These are phyloP conservation scores for Linnemannia zychae DNA, from an alignment of 192 early-diverging fungal genomes.

Conservation along the genomic window DNA sequence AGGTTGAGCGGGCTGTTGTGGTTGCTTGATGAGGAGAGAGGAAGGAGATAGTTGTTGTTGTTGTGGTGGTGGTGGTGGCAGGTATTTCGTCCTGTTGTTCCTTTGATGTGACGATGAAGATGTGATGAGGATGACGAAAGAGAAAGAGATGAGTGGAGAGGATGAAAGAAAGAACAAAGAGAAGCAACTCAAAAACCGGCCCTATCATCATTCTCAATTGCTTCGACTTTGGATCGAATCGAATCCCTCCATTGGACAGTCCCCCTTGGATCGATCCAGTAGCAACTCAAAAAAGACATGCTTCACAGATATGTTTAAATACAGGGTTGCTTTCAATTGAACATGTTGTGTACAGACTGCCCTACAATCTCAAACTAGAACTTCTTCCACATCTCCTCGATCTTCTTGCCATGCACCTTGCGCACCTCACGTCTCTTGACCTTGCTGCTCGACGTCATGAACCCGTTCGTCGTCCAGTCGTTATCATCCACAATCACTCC, in stretches of 20 bases:
- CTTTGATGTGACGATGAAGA: background rate
- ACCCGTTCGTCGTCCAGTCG: conserved; percentile 79
- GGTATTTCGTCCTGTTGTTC: background rate
- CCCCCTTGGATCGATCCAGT: background rate
- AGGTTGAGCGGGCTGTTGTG: background rate
- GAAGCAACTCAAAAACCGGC: background rate
- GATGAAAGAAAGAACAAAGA: background rate
- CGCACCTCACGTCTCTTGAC: conserved; percentile 76
- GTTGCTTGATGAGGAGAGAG: background rate
- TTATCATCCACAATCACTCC: conserved; percentile 64
- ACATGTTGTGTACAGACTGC: background rate
- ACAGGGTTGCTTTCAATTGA: background rate
- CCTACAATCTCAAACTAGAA: background rate
- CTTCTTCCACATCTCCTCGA: conserved; percentile 69
- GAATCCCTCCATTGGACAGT: background rate
- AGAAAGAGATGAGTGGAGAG: background rate
- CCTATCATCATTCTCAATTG: background rate
- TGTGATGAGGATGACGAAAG: background rate
- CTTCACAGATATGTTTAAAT: background rate
- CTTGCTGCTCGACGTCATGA: conserved; percentile 85
- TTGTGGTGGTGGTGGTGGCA: background rate
- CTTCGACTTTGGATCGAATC: conserved; percentile 10
- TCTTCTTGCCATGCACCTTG: conserved; percentile 58
- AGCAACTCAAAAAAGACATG: background rate
- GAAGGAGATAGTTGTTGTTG: background rate